Evolutionary conservation across 148 eudicot species (phyloP).

Genomic region (Chenopodium formosanum): DNA sequence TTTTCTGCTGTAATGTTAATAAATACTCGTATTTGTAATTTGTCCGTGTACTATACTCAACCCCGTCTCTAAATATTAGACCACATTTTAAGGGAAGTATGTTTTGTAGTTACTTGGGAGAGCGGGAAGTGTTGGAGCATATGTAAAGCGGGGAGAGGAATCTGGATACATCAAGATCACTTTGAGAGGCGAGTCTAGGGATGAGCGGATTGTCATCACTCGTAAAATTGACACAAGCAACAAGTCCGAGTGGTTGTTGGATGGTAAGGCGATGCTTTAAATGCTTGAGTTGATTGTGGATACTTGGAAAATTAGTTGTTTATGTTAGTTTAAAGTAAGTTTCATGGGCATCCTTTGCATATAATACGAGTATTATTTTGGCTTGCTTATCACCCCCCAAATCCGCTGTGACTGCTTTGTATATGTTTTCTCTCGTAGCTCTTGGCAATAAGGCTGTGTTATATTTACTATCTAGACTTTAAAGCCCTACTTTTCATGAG

Average conservation of each 20-base stretch:
- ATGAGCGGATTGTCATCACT: slow-evolving; percentile 47
- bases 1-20: background rate
- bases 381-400: background rate
- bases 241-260: slow-evolving; percentile 85
- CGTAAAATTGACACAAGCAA: slow-evolving; percentile 77
- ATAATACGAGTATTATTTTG: background rate
- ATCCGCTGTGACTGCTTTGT: background rate
- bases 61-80: background rate
- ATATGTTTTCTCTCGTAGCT: background rate
- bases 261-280: slow-evolving; percentile 45
- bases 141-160: slow-evolving; percentile 87
- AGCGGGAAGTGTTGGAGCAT: slow-evolving; percentile 81
- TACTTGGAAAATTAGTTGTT: background rate
- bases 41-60: background rate
- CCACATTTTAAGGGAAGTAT: background rate
- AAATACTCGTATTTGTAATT: background rate
- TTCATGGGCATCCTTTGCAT: background rate
- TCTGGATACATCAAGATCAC: slow-evolving; percentile 66
- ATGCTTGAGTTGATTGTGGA: background rate
- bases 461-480: no score
- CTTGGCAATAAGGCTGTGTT: no score
- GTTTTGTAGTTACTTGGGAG: slow-evolving; percentile 80
- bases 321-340: background rate
- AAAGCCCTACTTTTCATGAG: no score
- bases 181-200: slow-evolving; percentile 56